phyloP scores from a whole-genome alignment of 208 protist species.

The Leishmania tropica region DNA sequence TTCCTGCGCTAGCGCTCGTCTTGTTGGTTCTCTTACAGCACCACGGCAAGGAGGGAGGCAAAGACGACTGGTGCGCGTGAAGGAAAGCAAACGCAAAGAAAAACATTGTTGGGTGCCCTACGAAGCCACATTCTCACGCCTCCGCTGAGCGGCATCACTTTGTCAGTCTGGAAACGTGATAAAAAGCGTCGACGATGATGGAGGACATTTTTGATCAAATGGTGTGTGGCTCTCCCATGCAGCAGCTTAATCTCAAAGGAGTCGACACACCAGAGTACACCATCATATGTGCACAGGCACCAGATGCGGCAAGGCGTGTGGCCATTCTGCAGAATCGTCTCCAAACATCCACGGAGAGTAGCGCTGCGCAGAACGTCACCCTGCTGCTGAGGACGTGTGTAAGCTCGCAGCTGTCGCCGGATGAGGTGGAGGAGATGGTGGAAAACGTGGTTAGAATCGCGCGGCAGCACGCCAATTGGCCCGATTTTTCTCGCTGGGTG shows the following conservation, averaged over 20 bases:
- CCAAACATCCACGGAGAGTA: slow-evolving; percentile 71
- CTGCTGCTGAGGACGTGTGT: slow-evolving; percentile 81
- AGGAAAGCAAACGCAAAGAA: too few species aligned
- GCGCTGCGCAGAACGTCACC: slow-evolving; percentile 66
- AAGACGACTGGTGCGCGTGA: background rate
- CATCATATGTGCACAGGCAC: slow-evolving; percentile 79
- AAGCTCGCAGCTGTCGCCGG: slow-evolving; percentile 51
- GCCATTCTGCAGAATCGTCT: slow-evolving; percentile 65
- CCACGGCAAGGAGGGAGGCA: background rate
- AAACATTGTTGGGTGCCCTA: background rate
- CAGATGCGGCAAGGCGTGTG: slow-evolving; percentile 58
- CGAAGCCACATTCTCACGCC: slow-evolving; percentile 5
- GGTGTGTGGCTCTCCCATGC: slow-evolving; percentile 59
- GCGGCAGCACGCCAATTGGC: slow-evolving; percentile 70
- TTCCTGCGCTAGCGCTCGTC: background rate
- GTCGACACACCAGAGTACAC: slow-evolving; percentile 72
- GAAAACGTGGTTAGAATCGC: slow-evolving; percentile 63
- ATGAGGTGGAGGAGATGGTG: slow-evolving; percentile 79
- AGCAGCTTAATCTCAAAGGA: slow-evolving; percentile 42
- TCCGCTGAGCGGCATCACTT: background rate
- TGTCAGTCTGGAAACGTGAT: background rate
- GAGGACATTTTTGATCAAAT: slow-evolving; percentile 70
- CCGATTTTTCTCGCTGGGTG: slow-evolving; percentile 73
- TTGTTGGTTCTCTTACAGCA: background rate
- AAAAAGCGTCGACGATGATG: slow-evolving; percentile 31